Evolutionary conservation across 2,329 filamentous ascomycete species (phyloP), one percentile per base, ranked within the genome.

Genomic region (Clonostachys sp.): DNA sequence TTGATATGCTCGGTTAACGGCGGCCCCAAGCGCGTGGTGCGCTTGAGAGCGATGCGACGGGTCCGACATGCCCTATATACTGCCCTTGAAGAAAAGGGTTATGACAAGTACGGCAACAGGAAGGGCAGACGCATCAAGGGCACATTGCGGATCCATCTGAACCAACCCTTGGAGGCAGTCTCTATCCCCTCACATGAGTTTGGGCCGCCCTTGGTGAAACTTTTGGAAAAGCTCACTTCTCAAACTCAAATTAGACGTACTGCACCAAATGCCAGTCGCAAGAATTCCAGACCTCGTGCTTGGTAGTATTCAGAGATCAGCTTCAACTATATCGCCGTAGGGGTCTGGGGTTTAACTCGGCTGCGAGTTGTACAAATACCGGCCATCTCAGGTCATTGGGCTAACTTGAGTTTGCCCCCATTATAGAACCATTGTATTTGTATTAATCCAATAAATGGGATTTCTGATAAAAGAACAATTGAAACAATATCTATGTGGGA

Each of bases 81-180:
- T 16, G 56, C 58, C 4, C 45, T 68, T 44, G 51, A 56, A 38
- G 50, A 56, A 6, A 47, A 59, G 41, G 62, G 62, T 17, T 59
- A 61, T 42, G 45, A 14, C 16, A 42, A 40, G 24, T 41, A 55
- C 43, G 42, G 54, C 2, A 24, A 45, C 4, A 50, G 44, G 3
- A 34, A 39, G 12, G 47, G 35, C 13, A 52, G 41, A 42, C 47
- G 53, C 18, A 50, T 64, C 3, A 40, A 49, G 12, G 61, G 61
- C 1, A 62, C 61, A 2, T 40, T 63, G 5, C 59, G 58, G 58
- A 17, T 61, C 2, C 53, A 45, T 3, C 12, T 60, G 9, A 33
- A 45, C 8, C 33, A 58, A 17, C 50, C 59, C 2, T 13, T 54
- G 12, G 53, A 50, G 41, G 49, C 56, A n/a, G 50, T 40, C 49